Conservation (phyloP, 805 yeast genomes). For the Sugiyamaella boreocaroliniensis region DNA sequence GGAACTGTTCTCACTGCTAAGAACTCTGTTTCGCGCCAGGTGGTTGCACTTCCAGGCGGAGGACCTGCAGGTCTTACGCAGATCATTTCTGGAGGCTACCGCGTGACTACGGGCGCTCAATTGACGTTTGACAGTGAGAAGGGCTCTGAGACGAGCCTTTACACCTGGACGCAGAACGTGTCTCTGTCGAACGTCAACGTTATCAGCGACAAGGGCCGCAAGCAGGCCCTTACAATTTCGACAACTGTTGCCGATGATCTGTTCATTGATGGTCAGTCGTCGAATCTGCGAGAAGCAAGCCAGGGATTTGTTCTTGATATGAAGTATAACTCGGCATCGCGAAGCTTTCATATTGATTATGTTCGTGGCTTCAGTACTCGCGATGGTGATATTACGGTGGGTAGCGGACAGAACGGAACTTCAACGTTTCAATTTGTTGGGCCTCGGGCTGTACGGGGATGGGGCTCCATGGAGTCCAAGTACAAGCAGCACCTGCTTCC, state of each 20-base stretch:
- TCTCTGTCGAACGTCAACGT: constrained; percentile 1
- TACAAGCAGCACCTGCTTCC: not conserved
- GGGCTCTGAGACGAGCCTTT: not conserved
- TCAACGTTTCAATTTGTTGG: not conserved
- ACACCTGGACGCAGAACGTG: constrained; percentile 1
- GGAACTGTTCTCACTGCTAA: not conserved
- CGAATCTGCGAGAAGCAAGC: not conserved
- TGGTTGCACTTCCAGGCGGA: not conserved
- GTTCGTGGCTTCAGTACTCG: not conserved
- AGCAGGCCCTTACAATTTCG: not conserved
- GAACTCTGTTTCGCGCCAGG: not conserved
- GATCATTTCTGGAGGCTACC: not conserved
- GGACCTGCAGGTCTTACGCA: too few species aligned
- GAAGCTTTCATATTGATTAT: not conserved
- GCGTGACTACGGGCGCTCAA: not conserved
- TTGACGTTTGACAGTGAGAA: not conserved
- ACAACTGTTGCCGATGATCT: not conserved
- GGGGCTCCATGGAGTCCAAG: constrained; percentile 4
- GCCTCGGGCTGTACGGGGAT: not conserved
- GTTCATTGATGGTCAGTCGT: not conserved
- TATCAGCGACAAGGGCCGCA: constrained; percentile 1
- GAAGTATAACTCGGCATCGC: not conserved
- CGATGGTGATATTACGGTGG: not conserved
- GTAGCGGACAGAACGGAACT: constrained; percentile 7
- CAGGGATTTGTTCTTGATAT: not conserved